Conservation (phyloP, 2,329 filamentous ascomycete species). For the Alternaria gaisen region DNA sequence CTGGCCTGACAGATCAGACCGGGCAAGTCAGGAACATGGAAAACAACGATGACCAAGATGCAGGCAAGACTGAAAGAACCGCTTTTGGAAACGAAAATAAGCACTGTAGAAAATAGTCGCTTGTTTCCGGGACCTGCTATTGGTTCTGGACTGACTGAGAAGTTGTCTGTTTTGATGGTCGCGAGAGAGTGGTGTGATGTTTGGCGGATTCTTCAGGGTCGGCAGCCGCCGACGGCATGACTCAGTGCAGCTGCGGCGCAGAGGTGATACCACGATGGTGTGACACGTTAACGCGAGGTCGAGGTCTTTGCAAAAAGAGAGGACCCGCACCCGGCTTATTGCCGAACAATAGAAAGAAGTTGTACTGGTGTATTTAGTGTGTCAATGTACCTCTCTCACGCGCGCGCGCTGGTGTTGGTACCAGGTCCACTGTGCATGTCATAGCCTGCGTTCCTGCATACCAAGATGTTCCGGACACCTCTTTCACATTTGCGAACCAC, state of each 20-base stretch:
- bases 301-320: neutral
- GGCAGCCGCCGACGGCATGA: conserved; percentile 33
- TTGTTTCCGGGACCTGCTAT: conserved; percentile 10
- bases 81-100: neutral
- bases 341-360: neutral
- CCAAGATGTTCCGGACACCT: neutral
- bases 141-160: neutral
- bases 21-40: neutral
- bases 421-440: neutral
- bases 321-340: neutral
- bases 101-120: conserved; percentile 5
- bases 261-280: conserved; percentile 13
- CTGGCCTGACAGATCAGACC: conserved; percentile 13
- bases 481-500: neutral
- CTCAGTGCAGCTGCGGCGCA: neutral
- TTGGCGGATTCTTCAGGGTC: conserved; percentile 11
- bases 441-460: neutral
- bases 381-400: neutral
- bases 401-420: neutral
- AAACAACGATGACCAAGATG: neutral
- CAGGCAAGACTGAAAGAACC: conserved; percentile 2
- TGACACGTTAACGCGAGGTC: neutral
- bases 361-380: neutral
- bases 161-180: conserved; percentile 11
- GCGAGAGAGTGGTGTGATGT: conserved; percentile 40